Percentiles rank a stretch among this genome's conserved stretches.
Conservation (phyloP, 2,329 filamentous ascomycete genomes). For the Ascomycota sp. region DNA sequence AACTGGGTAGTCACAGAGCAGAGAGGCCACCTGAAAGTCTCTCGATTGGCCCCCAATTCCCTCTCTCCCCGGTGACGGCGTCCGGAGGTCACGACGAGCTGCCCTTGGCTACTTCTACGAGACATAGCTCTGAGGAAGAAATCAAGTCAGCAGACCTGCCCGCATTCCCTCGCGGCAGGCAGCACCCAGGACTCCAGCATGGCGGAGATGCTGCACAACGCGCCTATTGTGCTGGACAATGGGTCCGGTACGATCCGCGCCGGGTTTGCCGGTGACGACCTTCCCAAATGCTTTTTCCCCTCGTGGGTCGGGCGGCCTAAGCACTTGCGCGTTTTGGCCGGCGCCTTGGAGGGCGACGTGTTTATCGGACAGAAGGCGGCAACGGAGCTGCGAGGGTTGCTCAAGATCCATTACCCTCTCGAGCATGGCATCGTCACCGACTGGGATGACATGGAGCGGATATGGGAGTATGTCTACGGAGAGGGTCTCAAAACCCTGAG, state of each 20-base stretch:
- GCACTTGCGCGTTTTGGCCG: constrained; percentile 83
- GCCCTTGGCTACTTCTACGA: too few relatives aligned
- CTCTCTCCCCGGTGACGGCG: too few relatives aligned
- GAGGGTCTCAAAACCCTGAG: constrained; percentile 90
- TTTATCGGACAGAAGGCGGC: constrained; percentile 84
- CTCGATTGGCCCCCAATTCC: too few relatives aligned
- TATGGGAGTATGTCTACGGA: constrained; percentile 94
- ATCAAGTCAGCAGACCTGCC: too few relatives aligned
- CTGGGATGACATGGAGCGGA: constrained; percentile 99
- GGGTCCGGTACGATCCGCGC: constrained; percentile 93
- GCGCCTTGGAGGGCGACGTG: constrained; percentile 83
- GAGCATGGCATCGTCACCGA: constrained; percentile 97
- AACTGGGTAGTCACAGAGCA: too few relatives aligned
- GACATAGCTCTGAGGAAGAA: too few relatives aligned
- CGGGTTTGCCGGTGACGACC: constrained; percentile 86
- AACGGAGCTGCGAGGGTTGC: constrained; percentile 68
- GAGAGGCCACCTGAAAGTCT: too few relatives aligned
- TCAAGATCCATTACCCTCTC: constrained; percentile 88
- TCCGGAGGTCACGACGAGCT: too few relatives aligned
- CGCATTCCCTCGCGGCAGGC: too few relatives aligned
- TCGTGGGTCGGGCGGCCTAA: constrained; percentile 94
- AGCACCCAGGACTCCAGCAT: constrained; percentile 11
- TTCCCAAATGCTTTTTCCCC: constrained; percentile 91
- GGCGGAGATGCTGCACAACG: constrained; percentile 64
- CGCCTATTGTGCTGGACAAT: constrained; percentile 96